Evolutionary conservation across 257 asterid species (phyloP).

Genomic region (Solanum bulbocastanum): DNA sequence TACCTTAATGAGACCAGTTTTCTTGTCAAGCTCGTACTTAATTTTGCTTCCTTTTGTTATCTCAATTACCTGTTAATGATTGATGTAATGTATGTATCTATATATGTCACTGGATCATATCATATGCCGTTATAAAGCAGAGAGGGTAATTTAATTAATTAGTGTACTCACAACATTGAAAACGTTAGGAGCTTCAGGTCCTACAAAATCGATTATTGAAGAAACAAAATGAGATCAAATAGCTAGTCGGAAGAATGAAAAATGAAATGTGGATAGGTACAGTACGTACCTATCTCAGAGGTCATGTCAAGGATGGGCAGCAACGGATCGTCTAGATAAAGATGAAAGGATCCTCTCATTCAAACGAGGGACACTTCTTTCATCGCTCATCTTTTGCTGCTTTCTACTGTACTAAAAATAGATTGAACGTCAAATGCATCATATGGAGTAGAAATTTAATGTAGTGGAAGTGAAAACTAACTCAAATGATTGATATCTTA

Average conservation of each 20-base stretch:
- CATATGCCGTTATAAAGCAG: not conserved
- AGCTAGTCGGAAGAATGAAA: not conserved
- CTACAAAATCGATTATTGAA: slow-evolving; percentile 2
- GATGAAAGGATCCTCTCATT: slow-evolving; percentile 58
- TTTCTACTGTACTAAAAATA: not conserved
- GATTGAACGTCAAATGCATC: not conserved
- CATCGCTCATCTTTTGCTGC: not conserved
- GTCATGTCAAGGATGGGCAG: slow-evolving; percentile 66
- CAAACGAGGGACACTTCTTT: slow-evolving; percentile 8
- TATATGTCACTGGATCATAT: not conserved
- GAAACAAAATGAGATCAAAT: not conserved
- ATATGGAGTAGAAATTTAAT: not conserved
- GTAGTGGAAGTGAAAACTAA: not conserved
- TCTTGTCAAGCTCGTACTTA: slow-evolving; percentile 11
- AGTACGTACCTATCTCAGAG: slow-evolving; percentile 40
- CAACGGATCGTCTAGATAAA: slow-evolving; percentile 43
- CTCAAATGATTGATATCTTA: not conserved
- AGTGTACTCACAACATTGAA: slow-evolving; percentile 33
- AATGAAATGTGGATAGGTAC: not conserved
- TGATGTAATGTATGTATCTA: not conserved
- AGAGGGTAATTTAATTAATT: not conserved
- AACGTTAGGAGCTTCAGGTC: slow-evolving; percentile 9
- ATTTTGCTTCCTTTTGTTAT: slow-evolving; percentile 52
- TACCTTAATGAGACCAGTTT: not conserved
- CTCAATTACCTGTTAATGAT: slow-evolving; percentile 37